These are phyloP conservation scores for Pezicula rhizophila DNA, from an alignment of 2,329 filamentous ascomycete species.

Conservation along the genomic window DNA sequence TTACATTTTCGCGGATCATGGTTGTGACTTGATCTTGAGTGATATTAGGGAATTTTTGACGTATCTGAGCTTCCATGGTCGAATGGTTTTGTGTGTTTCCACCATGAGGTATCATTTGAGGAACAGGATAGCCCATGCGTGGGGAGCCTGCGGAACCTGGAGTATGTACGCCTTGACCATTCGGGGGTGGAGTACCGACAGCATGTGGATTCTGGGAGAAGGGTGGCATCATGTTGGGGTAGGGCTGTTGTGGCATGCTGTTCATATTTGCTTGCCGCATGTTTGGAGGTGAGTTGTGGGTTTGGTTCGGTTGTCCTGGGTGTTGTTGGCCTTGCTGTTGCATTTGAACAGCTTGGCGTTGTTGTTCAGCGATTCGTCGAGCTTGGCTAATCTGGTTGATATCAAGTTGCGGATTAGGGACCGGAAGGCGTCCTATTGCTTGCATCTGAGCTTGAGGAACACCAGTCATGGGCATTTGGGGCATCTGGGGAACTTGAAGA, in stretches of 20 bases:
- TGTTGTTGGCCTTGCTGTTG: slow-evolving; percentile 28
- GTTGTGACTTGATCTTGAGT: slow-evolving; percentile 47
- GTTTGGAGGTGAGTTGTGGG: slow-evolving; percentile 36
- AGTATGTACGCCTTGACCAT: slow-evolving; percentile 13
- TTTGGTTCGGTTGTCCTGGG: slow-evolving; percentile 20
- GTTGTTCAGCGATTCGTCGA: slow-evolving; percentile 61
- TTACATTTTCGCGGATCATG: slow-evolving; percentile 39
- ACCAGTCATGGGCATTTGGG: slow-evolving; percentile 52
- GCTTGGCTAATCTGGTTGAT: slow-evolving; percentile 55
- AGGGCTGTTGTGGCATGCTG: slow-evolving; percentile 22
- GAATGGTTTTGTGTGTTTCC: no score
- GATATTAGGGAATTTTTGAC: slow-evolving; percentile 27
- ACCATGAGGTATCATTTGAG: background rate
- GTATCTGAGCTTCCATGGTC: slow-evolving; percentile 18
- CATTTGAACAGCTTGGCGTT: slow-evolving; percentile 41
- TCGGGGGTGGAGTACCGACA: slow-evolving; percentile 33
- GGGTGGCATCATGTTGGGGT: slow-evolving; percentile 42
- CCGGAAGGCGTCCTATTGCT: slow-evolving; percentile 49
- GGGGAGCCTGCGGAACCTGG: slow-evolving; percentile 22
- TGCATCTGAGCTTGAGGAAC: slow-evolving; percentile 68
- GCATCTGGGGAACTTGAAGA: slow-evolving; percentile 35
- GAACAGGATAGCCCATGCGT: slow-evolving; percentile 15
- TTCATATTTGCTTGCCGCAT: slow-evolving; percentile 25
- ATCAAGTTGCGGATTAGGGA: slow-evolving; percentile 42
- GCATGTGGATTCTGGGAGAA: slow-evolving; percentile 44